Evolutionary conservation across 2,329 filamentous ascomycete genomes (phyloP), one percentile per base, ranked within the genome.

Genomic region (Xylaria sp.): DNA sequence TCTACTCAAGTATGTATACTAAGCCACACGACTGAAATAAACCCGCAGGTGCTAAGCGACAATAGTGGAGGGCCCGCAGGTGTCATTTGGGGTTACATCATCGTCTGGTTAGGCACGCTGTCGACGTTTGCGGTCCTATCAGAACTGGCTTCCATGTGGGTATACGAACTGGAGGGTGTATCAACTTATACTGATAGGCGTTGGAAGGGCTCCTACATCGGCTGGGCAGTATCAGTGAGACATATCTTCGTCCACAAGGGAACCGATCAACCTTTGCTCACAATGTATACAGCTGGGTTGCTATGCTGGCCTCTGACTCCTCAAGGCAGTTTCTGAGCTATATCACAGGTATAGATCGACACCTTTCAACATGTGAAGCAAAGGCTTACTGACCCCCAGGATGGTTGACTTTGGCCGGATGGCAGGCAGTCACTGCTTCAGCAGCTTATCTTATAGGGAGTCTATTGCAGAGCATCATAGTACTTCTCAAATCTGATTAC

Each of bases 51-150:
- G 50, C 31, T 28, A 28, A n/a, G 20, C 23, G 1, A 20, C 8
- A 2, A 6, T 6, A 70, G 58, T 54, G 70, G 70, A 8, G 69
- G 70, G 8, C 67, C 70, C 46, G 67, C 70, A 13, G 67, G 65
- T 13, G 58, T 70, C 2, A 60, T 69, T 20, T 68, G 54, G 34
- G 65, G 65, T 18, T 69, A 60, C 56, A 28, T 69, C 18, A 61
- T 69, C 44, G 65, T 65, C 3, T 62, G 66, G 61, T 39, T 62
- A 37, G 66, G 66, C n/a, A 65, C 56, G 3, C n/a, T 69, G 8
- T 69, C 55, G 3, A 50, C 50, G 4, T 68, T 68, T 41, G 28
- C 54, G 3, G 54, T 59, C 9, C 44, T 68, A 48, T 52, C 54
- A 25, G 66, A 68, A 44, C n/a, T 68, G 28, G 59, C 66, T 6